Evolutionary conservation across 1,139 yeast species (phyloP).

Genomic region (Saccharomycopsis hybrid): DNA sequence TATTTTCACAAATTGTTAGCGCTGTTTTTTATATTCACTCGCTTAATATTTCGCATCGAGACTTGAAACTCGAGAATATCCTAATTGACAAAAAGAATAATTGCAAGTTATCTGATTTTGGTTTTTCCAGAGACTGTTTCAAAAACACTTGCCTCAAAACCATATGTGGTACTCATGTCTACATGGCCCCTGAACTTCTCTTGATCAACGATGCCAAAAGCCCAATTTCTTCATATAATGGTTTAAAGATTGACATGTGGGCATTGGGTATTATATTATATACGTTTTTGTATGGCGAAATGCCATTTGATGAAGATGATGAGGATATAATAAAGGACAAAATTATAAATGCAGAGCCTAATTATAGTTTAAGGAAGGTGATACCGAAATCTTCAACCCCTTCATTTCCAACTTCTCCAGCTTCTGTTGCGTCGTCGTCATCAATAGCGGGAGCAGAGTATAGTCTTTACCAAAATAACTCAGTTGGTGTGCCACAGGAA

Average conservation of each 20-base stretch:
- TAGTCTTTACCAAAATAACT: not conserved
- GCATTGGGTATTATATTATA: constrained; percentile 89
- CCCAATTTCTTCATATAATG: constrained; percentile 54
- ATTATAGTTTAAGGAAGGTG: constrained; percentile 29
- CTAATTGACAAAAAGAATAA: constrained; percentile 62
- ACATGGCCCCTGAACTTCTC: constrained; percentile 93
- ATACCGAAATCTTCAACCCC: constrained; percentile 18
- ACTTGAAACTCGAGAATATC: constrained; percentile 80
- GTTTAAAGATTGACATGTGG: constrained; percentile 86
- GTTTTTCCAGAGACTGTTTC: constrained; percentile 80
- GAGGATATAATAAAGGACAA: constrained; percentile 54
- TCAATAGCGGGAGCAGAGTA: constrained; percentile 21
- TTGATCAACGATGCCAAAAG: constrained; percentile 29
- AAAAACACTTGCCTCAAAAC: constrained; percentile 61
- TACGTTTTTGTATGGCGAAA: constrained; percentile 76
- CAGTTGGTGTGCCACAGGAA: constrained; percentile 39
- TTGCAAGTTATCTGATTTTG: constrained; percentile 84
- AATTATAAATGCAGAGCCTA: constrained; percentile 64
- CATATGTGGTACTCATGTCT: constrained; percentile 89
- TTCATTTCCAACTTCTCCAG: constrained; percentile 2
- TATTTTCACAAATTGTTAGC: constrained; percentile 74
- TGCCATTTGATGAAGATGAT: constrained; percentile 86
- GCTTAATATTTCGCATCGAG: constrained; percentile 81
- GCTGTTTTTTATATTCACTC: constrained; percentile 85
- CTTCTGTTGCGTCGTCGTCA: not conserved